Evolutionary conservation across 2,329 filamentous ascomycete genomes (phyloP).

Genomic region (Aspergillus thermomutatus): DNA sequence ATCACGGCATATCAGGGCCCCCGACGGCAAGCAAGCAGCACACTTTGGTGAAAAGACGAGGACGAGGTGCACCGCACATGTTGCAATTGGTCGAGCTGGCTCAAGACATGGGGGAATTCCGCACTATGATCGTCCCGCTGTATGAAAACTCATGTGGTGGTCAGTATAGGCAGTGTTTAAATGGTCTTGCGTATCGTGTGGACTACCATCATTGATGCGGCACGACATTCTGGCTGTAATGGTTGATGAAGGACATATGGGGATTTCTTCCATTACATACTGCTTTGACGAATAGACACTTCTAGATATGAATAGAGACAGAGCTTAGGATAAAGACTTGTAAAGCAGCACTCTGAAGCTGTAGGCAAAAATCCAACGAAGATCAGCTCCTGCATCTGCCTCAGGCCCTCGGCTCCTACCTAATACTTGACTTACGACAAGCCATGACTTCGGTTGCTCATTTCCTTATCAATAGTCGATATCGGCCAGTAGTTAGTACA

Average conservation of each 20-base stretch:
- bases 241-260: not conserved
- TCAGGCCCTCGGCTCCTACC: not conserved
- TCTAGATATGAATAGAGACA: not conserved
- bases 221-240: not conserved
- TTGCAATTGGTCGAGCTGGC: not conserved
- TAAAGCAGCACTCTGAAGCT: not conserved
- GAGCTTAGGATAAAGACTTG: not conserved
- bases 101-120: not conserved
- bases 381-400: not conserved
- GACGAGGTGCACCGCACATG: not conserved
- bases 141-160: not conserved
- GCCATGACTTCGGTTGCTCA: too few species aligned
- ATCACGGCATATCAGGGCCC: not conserved
- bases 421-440: too few species aligned
- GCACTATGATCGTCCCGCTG: not conserved
- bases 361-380: not conserved
- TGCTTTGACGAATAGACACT: not conserved
- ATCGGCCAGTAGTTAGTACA: not conserved
- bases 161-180: not conserved
- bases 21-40: not conserved
- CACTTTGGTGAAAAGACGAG: not conserved
- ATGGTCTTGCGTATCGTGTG: not conserved
- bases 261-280: not conserved
- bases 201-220: not conserved
- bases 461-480: not conserved